These are phyloP conservation scores for Chenopodium quinoa DNA, from an alignment of 148 eudicot genomes.

Conservation along the genomic window DNA sequence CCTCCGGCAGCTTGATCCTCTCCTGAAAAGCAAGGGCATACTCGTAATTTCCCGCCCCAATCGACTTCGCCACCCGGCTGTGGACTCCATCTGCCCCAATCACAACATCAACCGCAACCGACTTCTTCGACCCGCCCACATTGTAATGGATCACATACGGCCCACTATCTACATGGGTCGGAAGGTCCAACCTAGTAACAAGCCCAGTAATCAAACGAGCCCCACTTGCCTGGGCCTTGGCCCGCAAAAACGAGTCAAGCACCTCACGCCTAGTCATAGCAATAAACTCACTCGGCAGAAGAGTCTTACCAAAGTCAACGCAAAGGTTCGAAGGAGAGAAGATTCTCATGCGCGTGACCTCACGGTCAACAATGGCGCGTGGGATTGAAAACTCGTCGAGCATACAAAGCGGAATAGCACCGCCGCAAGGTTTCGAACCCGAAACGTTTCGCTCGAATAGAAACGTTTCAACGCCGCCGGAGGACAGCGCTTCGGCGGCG, in stretches of 20 bases:
- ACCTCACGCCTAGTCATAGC: slow-evolving; percentile 93
- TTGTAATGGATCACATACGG: slow-evolving; percentile 60
- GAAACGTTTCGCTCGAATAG: slow-evolving; percentile 72
- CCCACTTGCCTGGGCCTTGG: slow-evolving; percentile 57
- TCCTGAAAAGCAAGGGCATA: slow-evolving; percentile 91
- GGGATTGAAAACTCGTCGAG: slow-evolving; percentile 83
- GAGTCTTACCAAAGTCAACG: slow-evolving; percentile 84
- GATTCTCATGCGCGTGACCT: slow-evolving; percentile 77
- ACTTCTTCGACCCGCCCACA: slow-evolving; percentile 26
- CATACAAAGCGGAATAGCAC: slow-evolving; percentile 93
- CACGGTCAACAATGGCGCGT: slow-evolving; percentile 57
- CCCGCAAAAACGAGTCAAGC: slow-evolving; percentile 72
- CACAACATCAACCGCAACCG: slow-evolving; percentile 64
- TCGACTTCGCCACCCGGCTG: slow-evolving; percentile 75
- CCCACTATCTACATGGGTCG: slow-evolving; percentile 22
- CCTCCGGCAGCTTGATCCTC: slow-evolving; percentile 66
- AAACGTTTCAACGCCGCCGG: slow-evolving; percentile 75
- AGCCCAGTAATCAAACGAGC: slow-evolving; percentile 54
- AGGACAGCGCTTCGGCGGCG: slow-evolving; percentile 71
- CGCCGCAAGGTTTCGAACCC: slow-evolving; percentile 90
- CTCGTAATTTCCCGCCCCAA: slow-evolving; percentile 66
- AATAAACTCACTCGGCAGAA: slow-evolving; percentile 67
- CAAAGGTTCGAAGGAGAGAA: slow-evolving; percentile 76
- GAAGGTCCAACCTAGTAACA: slow-evolving; percentile 58
- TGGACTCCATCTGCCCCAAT: slow-evolving; percentile 92